Evolutionary conservation across 352 stramenopile genomes (phyloP).

Genomic region (Nothophytophthora sp.): DNA sequence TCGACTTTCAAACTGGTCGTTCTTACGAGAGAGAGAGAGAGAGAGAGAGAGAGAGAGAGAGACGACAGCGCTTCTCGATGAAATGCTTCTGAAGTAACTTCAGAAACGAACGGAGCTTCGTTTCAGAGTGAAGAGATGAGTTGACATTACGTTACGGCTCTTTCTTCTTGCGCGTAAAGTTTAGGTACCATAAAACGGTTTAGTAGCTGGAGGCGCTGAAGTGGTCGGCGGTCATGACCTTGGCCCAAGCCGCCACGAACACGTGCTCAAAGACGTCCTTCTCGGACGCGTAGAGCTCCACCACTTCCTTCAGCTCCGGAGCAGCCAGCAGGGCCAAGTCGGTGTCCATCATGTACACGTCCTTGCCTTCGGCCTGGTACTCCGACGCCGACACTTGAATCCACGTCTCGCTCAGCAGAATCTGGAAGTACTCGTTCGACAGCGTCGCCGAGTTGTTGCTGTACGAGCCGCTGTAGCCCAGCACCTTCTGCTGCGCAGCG

Average conservation of each 20-base stretch:
- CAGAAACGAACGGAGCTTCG: too few relatives aligned
- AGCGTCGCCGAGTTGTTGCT: constrained; percentile 75
- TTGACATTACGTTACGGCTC: background rate
- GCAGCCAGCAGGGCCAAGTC: constrained; percentile 25
- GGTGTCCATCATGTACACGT: constrained; percentile 29
- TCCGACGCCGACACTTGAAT: constrained; percentile 20
- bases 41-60: too few relatives aligned
- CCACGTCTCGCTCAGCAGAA: constrained; percentile 25
- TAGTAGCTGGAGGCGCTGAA: constrained; percentile 24
- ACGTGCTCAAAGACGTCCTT: constrained; percentile 23
- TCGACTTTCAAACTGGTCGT: too few relatives aligned
- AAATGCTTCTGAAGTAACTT: too few relatives aligned
- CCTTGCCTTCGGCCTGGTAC: constrained; percentile 23
- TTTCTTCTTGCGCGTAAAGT: too few relatives aligned
- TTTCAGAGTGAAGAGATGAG: too few relatives aligned
- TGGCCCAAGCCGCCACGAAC: constrained; percentile 20
- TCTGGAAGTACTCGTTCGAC: constrained; percentile 57
- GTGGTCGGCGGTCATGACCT: constrained; percentile 28
- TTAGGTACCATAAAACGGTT: too few relatives aligned
- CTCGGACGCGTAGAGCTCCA: constrained; percentile 16
- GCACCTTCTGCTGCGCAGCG: constrained; percentile 88
- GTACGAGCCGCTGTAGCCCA: constrained; percentile 87
- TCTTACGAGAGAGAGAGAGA: too few relatives aligned
- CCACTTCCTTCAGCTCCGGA: constrained; percentile 18
- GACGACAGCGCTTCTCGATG: too few relatives aligned